phyloP scores from a whole-genome alignment of 1,139 yeast genomes.

The Trichomonascaceae sp. region DNA sequence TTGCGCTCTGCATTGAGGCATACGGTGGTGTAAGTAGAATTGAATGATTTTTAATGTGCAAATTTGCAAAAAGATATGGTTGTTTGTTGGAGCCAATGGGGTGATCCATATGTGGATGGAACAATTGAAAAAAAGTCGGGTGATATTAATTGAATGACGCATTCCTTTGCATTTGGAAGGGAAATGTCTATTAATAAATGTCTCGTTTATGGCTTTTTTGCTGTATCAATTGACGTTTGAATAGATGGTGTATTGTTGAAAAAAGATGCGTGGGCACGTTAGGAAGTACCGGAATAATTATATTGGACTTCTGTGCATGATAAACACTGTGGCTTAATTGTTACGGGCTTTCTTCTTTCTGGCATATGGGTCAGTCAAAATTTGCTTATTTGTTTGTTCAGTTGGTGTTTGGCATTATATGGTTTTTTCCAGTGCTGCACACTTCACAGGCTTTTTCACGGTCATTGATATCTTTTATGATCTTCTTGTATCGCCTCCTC shows the following conservation, averaged over 20 bases:
- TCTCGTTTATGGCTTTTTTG: not conserved
- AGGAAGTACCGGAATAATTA: not conserved
- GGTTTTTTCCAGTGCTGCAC: not conserved
- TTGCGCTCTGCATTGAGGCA: conserved; percentile 15
- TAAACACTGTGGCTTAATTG: not conserved
- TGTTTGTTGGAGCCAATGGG: not conserved
- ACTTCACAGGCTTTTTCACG: not conserved
- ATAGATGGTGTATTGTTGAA: not conserved
- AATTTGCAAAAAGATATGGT: not conserved
- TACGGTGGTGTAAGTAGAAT: conserved; percentile 13
- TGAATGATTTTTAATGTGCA: not conserved
- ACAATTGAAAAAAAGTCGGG: not conserved
- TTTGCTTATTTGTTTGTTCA: not conserved
- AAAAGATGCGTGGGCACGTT: not conserved
- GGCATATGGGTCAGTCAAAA: not conserved
- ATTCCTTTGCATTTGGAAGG: not conserved
- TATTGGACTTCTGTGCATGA: not conserved
- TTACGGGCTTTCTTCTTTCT: not conserved
- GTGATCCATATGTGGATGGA: not conserved
- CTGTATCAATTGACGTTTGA: not conserved
- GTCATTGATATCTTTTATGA: not conserved
- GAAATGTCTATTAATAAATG: not conserved
- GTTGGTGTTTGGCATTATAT: too few relatives aligned
- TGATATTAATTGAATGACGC: not conserved
- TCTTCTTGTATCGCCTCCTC: not conserved